Percentiles rank a stretch among this genome's conserved stretches.
Evolutionary conservation across 495 filamentous ascomycete genomes (phyloP).

Genomic region (Recurvomyces mirabilis): DNA sequence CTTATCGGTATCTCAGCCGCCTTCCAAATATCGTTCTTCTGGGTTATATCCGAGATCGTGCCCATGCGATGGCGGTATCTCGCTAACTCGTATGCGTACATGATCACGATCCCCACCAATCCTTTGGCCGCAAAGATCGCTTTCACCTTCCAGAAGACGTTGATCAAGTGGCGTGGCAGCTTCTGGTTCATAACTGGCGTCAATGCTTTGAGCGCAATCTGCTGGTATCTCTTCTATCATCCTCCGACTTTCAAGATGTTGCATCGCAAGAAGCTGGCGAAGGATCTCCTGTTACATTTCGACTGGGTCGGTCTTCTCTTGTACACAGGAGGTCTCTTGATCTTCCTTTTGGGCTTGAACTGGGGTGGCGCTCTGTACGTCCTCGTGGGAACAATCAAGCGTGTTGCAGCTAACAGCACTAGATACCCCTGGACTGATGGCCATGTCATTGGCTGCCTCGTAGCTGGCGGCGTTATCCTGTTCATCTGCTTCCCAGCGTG

Average conservation of each 20-base stretch:
- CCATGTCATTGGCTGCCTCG: constrained; percentile 5
- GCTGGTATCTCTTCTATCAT: constrained; percentile 21
- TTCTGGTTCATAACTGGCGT: constrained; percentile 19
- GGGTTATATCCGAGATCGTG: constrained; percentile 15
- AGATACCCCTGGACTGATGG: constrained; percentile 25
- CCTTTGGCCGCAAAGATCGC: constrained; percentile 19
- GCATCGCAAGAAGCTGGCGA: constrained; percentile 13
- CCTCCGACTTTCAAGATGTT: constrained; percentile 24
- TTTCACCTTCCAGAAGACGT: background rate
- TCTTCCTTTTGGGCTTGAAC: constrained; percentile 37
- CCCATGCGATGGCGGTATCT: constrained; percentile 14
- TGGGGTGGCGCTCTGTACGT: no score
- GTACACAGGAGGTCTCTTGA: constrained; percentile 33
- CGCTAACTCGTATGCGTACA: constrained; percentile 10
- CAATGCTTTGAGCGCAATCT: constrained; percentile 8
- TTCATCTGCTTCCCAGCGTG: background rate
- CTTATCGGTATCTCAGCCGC: constrained; percentile 15
- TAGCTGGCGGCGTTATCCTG: background rate
- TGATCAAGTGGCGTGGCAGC: constrained; percentile 1
- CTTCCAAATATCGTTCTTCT: constrained; percentile 9
- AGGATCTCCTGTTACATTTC: constrained; percentile 26
- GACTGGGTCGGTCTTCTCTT: constrained; percentile 36
- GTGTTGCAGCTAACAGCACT: background rate
- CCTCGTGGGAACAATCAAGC: no score
- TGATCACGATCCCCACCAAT: constrained; percentile 7